These are phyloP conservation scores for Allomyces macrogynus DNA, from an alignment of 192 early-diverging fungal genomes.

Conservation along the genomic window DNA sequence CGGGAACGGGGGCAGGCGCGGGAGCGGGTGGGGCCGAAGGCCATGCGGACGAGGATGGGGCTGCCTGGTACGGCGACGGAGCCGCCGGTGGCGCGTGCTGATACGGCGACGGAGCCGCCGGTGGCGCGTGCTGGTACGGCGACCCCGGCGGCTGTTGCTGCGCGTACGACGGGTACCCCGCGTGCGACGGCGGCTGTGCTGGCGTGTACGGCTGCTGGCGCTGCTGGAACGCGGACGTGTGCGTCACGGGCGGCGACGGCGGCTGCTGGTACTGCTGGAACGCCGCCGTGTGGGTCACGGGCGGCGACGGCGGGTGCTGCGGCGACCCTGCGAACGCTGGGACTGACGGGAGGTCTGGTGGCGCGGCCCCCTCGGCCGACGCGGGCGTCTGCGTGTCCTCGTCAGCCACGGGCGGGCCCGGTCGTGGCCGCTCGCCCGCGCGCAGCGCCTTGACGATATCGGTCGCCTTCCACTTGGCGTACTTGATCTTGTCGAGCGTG, in stretches of 20 bases:
- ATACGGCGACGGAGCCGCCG: constrained; percentile 5
- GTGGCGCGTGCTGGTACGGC: too few species aligned
- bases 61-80: too few species aligned
- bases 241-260: too few species aligned
- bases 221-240: too few species aligned
- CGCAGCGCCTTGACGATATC: constrained; percentile 80
- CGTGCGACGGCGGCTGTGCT: neutral
- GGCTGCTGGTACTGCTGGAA: neutral
- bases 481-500: constrained; percentile 61
- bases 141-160: too few species aligned
- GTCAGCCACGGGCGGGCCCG: neutral
- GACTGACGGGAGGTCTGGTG: neutral
- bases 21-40: constrained; percentile 4
- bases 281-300: too few species aligned
- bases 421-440: constrained; percentile 54
- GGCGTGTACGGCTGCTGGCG: too few species aligned
- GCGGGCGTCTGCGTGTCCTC: neutral
- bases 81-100: too few species aligned
- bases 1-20: constrained; percentile 4
- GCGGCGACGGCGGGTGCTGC: too few species aligned
- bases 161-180: constrained; percentile 7
- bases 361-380: neutral
- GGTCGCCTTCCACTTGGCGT: constrained; percentile 86
- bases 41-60: constrained; percentile 3
- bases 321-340: neutral